These are phyloP conservation scores for Didymosphaeria variabile DNA, from an alignment of 2,329 filamentous ascomycete genomes.

Conservation along the genomic window DNA sequence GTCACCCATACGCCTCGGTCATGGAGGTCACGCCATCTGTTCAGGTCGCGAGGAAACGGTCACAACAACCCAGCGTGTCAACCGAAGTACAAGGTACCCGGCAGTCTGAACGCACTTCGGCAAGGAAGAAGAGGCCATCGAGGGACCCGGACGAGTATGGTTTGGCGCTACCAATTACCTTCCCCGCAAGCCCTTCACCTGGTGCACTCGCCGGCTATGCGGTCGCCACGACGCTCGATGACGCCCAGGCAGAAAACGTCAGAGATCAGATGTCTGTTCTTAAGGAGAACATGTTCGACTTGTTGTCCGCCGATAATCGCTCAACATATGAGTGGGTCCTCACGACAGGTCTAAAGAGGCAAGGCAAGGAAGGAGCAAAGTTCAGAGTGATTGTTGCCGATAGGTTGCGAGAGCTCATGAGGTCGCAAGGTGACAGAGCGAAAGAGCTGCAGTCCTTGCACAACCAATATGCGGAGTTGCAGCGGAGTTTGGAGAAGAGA, in stretches of 20 bases:
- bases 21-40: conserved; percentile 8
- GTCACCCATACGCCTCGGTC: conserved; percentile 1
- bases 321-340: conserved; percentile 8
- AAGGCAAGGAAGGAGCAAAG: conserved; percentile 12
- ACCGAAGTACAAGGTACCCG: not conserved
- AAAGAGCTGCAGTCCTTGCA: conserved; percentile 3
- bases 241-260: not conserved
- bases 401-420: not conserved
- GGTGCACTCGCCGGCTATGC: not conserved
- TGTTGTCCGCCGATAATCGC: not conserved
- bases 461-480: conserved; percentile 14
- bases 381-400: conserved; percentile 1
- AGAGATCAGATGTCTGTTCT: not conserved
- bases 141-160: not conserved
- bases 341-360: conserved; percentile 9
- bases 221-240: not conserved
- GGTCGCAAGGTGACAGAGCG: not conserved
- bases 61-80: not conserved
- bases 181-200: not conserved
- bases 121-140: not conserved
- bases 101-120: not conserved
- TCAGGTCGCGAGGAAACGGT: not conserved
- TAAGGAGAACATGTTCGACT: conserved; percentile 1
- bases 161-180: not conserved
- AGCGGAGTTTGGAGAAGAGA: conserved; percentile 3